phyloP scores from a whole-genome alignment of 2,329 filamentous ascomycete genomes.

The Chaetomiaceae sp. region DNA sequence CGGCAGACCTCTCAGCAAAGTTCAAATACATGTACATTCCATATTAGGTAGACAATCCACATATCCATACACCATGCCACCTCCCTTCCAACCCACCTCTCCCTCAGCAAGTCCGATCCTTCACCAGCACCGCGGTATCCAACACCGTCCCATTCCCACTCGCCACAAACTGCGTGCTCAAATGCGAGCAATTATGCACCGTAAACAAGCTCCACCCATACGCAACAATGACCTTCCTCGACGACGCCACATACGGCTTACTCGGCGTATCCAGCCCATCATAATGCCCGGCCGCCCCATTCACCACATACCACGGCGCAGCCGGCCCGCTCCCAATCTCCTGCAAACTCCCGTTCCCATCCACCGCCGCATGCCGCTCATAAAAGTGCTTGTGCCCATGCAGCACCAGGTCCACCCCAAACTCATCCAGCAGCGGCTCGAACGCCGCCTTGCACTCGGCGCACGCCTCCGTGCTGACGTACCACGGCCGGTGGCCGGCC shows the following conservation, averaged over 20 bases:
- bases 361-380: slow-evolving; percentile 17
- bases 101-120: not conserved
- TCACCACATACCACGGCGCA: not conserved
- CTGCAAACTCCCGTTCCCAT: not conserved
- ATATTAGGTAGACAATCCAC: too few relatives aligned
- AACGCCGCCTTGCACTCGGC: slow-evolving; percentile 8
- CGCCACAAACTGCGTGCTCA: not conserved
- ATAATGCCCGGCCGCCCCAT: not conserved
- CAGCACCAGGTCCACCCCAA: slow-evolving; percentile 18
- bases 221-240: not conserved
- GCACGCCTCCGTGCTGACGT: slow-evolving; percentile 6
- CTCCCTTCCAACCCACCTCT: too few relatives aligned
- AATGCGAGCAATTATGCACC: not conserved
- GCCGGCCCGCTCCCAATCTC: not conserved
- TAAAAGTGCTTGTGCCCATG: slow-evolving; percentile 21
- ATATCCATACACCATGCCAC: too few relatives aligned
- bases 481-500: slow-evolving; percentile 22
- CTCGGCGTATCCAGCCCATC: not conserved
- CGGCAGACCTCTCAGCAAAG: too few relatives aligned
- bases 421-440: slow-evolving; percentile 8
- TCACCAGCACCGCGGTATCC: not conserved
- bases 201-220: not conserved
- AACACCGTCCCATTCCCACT: not conserved
- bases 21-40: too few relatives aligned
- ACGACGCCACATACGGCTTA: not conserved